Conservation (phyloP, 1,139 yeast genomes). For the Debaryomyces subglobosus region DNA sequence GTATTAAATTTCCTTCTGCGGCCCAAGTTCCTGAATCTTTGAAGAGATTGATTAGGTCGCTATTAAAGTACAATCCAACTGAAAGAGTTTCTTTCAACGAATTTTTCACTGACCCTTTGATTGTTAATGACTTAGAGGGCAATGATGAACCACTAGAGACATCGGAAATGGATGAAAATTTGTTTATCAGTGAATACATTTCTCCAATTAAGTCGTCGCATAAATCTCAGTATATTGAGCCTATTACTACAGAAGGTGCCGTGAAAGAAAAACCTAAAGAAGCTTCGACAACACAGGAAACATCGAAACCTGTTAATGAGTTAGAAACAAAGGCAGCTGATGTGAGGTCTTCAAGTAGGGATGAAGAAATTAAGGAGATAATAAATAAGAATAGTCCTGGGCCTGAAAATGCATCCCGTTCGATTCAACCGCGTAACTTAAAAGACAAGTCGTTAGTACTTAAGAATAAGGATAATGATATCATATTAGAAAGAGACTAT, state of each 20-base stretch:
- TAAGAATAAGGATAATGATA: constrained; percentile 38
- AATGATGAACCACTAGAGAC: constrained; percentile 63
- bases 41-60: constrained; percentile 68
- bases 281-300: constrained; percentile 7
- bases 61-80: constrained; percentile 81
- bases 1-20: constrained; percentile 70
- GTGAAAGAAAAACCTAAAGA: constrained; percentile 16
- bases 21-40: constrained; percentile 65
- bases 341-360: constrained; percentile 22
- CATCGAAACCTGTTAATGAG: constrained; percentile 10
- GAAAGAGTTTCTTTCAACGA: constrained; percentile 88
- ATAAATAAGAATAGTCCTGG: constrained; percentile 49
- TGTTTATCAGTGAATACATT: constrained; percentile 81
- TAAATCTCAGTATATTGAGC: constrained; percentile 21
- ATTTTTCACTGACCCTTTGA: constrained; percentile 70
- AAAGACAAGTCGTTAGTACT: constrained; percentile 16
- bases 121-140: constrained; percentile 49
- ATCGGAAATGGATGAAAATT: constrained; percentile 70
- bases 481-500: constrained; percentile 73
- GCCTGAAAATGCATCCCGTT: constrained; percentile 33
- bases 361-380: constrained; percentile 49
- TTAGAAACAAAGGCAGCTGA: constrained; percentile 6
- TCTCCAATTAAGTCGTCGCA: constrained; percentile 37
- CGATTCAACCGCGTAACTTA: constrained; percentile 23
- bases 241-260: constrained; percentile 14